Conservation (phyloP, 2,329 filamentous ascomycete species). For the Grosmannia huntii region DNA sequence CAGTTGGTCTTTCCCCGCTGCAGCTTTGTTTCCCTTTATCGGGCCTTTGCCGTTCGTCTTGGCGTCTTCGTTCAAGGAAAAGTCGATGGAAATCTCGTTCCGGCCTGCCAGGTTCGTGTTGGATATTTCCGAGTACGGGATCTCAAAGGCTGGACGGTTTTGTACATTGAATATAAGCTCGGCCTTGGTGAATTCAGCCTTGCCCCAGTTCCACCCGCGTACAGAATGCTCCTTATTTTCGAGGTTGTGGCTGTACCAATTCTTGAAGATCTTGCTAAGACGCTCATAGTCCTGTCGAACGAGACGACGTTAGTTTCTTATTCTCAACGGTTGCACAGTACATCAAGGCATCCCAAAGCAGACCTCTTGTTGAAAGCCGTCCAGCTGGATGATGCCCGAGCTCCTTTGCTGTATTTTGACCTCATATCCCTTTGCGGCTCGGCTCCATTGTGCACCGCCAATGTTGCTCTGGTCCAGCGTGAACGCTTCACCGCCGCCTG, state of each 20-base stretch:
- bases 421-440: constrained; percentile 83
- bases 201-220: constrained; percentile 98
- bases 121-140: constrained; percentile 92
- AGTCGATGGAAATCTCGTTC: constrained; percentile 95
- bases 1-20: constrained; percentile 79
- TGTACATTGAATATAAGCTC: constrained; percentile 95
- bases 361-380: constrained; percentile 82
- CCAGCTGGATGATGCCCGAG: constrained; percentile 79
- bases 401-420: constrained; percentile 80
- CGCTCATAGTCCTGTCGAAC: constrained; percentile 66
- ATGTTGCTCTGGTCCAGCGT: constrained; percentile 84
- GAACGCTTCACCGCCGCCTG: constrained; percentile 78
- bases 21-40: constrained; percentile 75
- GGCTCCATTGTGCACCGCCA: constrained; percentile 82
- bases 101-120: constrained; percentile 97
- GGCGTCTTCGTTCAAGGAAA: constrained; percentile 63
- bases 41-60: constrained; percentile 64
- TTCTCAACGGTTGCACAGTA: not conserved
- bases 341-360: not conserved
- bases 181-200: constrained; percentile 89
- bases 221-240: constrained; percentile 90
- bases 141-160: constrained; percentile 90
- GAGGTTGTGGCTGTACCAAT: constrained; percentile 90
- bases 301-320: not conserved
- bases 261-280: constrained; percentile 85